Evolutionary conservation across 768 basidiomycete genomes (phyloP), one percentile per base, ranked within the genome.

Genomic region (Tulasnella sp.): DNA sequence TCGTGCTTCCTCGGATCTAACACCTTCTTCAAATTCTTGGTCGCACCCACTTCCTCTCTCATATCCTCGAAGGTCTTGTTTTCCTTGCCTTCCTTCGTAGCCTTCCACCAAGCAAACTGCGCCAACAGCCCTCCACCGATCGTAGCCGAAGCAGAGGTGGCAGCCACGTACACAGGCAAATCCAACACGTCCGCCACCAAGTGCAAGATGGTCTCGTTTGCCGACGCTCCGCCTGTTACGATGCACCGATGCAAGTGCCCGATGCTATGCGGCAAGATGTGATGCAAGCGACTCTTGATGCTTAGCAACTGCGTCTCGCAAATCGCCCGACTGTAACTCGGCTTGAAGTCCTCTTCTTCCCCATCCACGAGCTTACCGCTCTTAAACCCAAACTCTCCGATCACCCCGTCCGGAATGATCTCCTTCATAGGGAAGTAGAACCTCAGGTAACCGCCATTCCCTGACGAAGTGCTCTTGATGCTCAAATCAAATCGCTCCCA

Each of bases 361-460:
- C 80, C 81, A n/a, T 77, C 81, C 40, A 80, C 77, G 11, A 79
- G 79, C 67, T 81, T 70, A 15, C 83, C 79, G 34, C 83, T 82
- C 31, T 83, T 82, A 84, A 91, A 93, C 82, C 87, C 86, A 83
- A 88, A 90, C 77, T 89, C 86, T n/a, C 94, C 94, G 9, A 86
- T 82, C 8, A 93, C 90, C 75, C 88, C 88, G 22, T 90, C 88
- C 2, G 94, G 94, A 76, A 96, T 94, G 82, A 96, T 96, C 83
- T 96, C 94, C 17, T 89, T 91, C 36, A 93, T 86, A 0, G 91
- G 90, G 83, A 93, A 96, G 84, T 93, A 94, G 81, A 94, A 88
- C 2, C 91, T 92, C 78, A 89, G 82, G 78, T 85, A 82, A 1
- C 89, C 90, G 78, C 86, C 83, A 81, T 89, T 90, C 3, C 91